Base-by-base conservation (phyloP, 257 asterid species). In the Capsicum baccatum region DNA sequence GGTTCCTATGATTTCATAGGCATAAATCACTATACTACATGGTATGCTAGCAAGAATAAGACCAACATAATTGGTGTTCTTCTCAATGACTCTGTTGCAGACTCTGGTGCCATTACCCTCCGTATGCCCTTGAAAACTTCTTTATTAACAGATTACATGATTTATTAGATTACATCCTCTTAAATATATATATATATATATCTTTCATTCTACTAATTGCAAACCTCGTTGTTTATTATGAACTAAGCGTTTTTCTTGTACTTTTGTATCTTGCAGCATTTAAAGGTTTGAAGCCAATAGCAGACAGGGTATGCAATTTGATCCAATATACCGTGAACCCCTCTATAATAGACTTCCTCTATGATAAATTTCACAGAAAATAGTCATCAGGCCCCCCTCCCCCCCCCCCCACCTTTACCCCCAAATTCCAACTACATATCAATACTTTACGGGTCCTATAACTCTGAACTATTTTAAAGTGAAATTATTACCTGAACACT, bases 11-110 rank as follows among this genome's bases (percentile, higher is more conserved):
- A 83, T 83, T 83, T 83, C 48, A 60, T 83, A 56, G 86, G 86
- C 68, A 59, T 83, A 70, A 83, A 83, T 70, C 81, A 83, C n/a
- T 73, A 83, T 21, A 83, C 86, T 5, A 64, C 83, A 56, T 71
- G 73, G 59, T 83, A 83, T 83, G 82, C 76, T 5, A 89, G 79
- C 80, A 86, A 70, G 14, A 88, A 91, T 76, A 76, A 9, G 8
- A 85, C 92, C n/a, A 88, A 89, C 86, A 48, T 89, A 48, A 84
- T 91, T 1, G 96, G 93, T 13, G 86, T 81, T 67, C 73, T 92
- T 26, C 92, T 92, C 79, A 93, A 91, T 8, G 98, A 92, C 87
- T 15, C 97, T 3, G 44, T 88, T 4, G 83, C 98, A 10, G 99
- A 96, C 63, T 88, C 94, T 54, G 97, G 95, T 5, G 83, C 97